Evolutionary conservation across 345 rosid genomes (phyloP), one percentile per base, ranked within the genome.

Genomic region (Eucalyptus marginata): DNA sequence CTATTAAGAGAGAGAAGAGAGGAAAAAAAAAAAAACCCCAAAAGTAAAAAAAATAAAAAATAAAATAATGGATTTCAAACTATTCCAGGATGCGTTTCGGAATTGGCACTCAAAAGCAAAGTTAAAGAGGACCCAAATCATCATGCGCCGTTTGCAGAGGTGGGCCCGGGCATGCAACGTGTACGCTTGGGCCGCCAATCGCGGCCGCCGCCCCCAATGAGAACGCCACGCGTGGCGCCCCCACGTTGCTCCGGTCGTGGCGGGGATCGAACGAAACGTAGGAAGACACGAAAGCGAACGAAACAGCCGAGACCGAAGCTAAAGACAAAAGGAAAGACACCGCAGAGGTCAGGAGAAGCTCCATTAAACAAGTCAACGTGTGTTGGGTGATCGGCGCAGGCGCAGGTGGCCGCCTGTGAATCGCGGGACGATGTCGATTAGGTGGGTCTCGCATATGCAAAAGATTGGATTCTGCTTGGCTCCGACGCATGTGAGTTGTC

Each of bases 21-120:
- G 3, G 1, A 3, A 7, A 0, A 8, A 13, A 11, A 11, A 7
- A 0, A 8, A 13, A 13, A 12, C 1, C 1, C 58, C 58, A 27
- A 56, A 24, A 56, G 62, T 56, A 56, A 3, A 16, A 3, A 16
- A 49, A 51, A 49, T 6, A 4, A 5, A 7, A 9, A 25, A 49
- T 1, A 27, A 31, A 40, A 46, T 13, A 5, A 17, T 5, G 17
- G 36, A 50, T 49, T 86, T 12, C 27, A 15, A 13, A 76, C 2
- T 22, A 76, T 36, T 20, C 83, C 12, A 10, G 4, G 27, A 36
- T 36, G 46, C 83, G 47, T 40, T 71, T 36, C 81, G 24, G 81
- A 36, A 36, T 36, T 10, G 27, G 83, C 47, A 6, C 83, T 76
- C 83, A 76, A 76, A 62, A 29, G 7, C 6, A 62, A 59, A 27